Evolutionary conservation across 2,329 filamentous ascomycete species (phyloP).

Genomic region (Colletotrichum sp.): DNA sequence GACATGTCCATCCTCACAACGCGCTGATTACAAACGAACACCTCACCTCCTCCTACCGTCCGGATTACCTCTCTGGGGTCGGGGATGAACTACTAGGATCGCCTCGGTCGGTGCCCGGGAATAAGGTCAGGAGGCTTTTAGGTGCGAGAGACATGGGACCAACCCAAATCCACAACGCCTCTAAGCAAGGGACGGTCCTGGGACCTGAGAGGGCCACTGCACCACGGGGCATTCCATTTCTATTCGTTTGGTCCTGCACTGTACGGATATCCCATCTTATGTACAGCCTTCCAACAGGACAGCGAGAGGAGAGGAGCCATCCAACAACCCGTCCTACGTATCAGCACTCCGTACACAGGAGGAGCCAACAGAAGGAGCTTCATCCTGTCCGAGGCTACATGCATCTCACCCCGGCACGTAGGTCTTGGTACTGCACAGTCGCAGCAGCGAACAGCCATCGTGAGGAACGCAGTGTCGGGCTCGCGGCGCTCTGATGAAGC

Average conservation of each 20-base stretch:
- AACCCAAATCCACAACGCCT: background rate
- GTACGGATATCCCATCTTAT: background rate
- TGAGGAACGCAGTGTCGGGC: background rate
- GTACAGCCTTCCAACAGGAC: background rate
- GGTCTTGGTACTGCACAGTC: background rate
- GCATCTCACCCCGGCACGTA: background rate
- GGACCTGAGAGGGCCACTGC: background rate
- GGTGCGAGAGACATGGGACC: background rate
- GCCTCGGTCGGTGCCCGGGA: background rate
- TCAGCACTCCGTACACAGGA: background rate
- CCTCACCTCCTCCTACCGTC: background rate
- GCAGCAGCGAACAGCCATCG: background rate
- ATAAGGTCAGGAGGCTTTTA: background rate
- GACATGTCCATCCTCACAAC: background rate
- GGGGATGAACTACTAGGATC: slow-evolving; percentile 11
- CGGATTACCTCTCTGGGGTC: background rate
- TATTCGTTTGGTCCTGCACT: background rate
- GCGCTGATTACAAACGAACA: background rate
- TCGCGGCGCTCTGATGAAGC: background rate
- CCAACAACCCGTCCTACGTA: background rate
- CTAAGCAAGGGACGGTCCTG: background rate
- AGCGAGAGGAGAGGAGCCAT: background rate
- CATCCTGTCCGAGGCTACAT: background rate
- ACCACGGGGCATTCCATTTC: background rate
- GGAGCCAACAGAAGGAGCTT: background rate